Evolutionary conservation across 441 rosid genomes (phyloP).

Genomic region (Eruca vesicaria): DNA sequence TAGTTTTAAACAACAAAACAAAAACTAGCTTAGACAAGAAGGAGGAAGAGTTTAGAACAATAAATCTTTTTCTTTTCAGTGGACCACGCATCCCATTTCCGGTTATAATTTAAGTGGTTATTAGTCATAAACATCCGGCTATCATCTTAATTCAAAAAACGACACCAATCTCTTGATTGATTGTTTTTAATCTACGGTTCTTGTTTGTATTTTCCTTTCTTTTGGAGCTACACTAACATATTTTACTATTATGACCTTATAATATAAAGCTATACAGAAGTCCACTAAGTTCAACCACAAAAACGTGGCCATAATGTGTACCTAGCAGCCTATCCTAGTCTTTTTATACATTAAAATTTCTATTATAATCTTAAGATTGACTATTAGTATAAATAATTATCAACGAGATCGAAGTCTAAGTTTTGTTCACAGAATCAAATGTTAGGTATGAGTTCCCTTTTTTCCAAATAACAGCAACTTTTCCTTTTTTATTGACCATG

Average conservation of each 20-base stretch:
- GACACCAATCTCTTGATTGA: neutral
- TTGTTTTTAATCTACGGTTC: neutral
- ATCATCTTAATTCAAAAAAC: neutral
- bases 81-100: conserved; percentile 3
- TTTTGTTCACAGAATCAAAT: neutral
- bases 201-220: neutral
- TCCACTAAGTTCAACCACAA: conserved; percentile 19
- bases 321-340: neutral
- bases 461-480: conserved; percentile 1
- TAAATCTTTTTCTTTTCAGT: neutral
- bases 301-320: conserved; percentile 5
- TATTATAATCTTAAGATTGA: neutral
- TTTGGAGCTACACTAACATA: neutral
- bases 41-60: neutral
- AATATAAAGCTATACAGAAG: neutral
- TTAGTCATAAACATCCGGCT: conserved; percentile 22
- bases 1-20: too few species aligned
- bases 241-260: neutral
- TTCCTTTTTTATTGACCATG: conserved; percentile 22
- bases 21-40: neutral
- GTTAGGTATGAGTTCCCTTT: conserved; percentile 12
- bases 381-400: neutral
- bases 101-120: conserved; percentile 22
- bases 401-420: neutral
- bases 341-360: neutral